Conservation (phyloP, 768 basidiomycete species). For the Dacryopinax spathularia region DNA sequence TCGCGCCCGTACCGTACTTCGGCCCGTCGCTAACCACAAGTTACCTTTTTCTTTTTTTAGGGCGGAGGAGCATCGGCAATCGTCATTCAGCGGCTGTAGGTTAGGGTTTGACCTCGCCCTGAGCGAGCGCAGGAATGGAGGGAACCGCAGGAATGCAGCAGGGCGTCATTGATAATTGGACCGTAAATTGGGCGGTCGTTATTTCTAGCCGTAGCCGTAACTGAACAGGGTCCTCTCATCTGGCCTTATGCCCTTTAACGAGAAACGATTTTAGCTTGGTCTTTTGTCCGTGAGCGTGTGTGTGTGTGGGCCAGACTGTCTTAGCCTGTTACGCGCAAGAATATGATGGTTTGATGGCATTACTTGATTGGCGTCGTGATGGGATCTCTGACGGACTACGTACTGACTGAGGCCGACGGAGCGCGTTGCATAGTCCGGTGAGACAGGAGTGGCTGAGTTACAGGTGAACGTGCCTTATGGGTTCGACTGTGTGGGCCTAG, state of each 20-base stretch:
- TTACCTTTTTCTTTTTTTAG: constrained; percentile 27
- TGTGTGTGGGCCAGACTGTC: neutral
- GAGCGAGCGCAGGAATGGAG: too few species aligned
- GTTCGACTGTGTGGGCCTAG: neutral
- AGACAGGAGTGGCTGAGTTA: constrained; percentile 4
- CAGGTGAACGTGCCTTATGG: constrained; percentile 1
- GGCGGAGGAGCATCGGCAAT: constrained; percentile 88
- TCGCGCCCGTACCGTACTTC: neutral
- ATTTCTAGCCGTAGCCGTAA: neutral
- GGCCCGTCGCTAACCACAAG: too few species aligned
- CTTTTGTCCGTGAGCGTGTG: neutral
- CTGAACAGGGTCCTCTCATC: neutral
- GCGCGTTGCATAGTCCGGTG: neutral
- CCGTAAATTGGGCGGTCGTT: neutral
- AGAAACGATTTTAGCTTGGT: neutral
- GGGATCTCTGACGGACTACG: too few species aligned
- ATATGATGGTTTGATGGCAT: neutral
- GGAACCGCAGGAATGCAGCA: neutral
- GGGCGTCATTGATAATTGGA: constrained; percentile 1
- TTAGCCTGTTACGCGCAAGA: neutral
- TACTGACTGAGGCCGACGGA: too few species aligned
- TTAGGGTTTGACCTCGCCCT: constrained; percentile 2
- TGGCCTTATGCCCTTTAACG: neutral
- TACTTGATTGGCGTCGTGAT: too few species aligned
- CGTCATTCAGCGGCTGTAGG: constrained; percentile 72